Evolutionary conservation across 1,284 basidiomycete genomes (phyloP), one percentile per base, ranked within the genome.

Genomic region (Trichosporon sp.): DNA sequence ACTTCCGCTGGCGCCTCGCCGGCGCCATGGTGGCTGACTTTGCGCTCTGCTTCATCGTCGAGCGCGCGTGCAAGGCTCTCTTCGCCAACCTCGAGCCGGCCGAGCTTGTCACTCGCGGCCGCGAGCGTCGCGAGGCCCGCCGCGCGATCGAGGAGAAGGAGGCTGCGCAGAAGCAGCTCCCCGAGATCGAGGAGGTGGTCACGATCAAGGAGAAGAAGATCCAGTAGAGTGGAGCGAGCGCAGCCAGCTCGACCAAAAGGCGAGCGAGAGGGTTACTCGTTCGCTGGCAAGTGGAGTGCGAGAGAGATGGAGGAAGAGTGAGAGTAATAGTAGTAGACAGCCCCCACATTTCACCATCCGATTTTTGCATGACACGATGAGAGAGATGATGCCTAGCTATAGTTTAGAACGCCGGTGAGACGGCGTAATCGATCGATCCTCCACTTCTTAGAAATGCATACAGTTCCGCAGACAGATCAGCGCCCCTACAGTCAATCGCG

Each of bases 71-170:
- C 87, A 98, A 98, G 85, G 84, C 86, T 65, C 81, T 97, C 37
- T 98, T 98, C 83, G 94, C 95, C 4, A 90, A 94, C 78, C 86
- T 96, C 32, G 90, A 94, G 80, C 94, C 96, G 0, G 92, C 91
- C 79, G 85, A 88, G 72, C 89, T 98, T 87, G 88, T 98, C 70
- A 94, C 92, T 0, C 88, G 91, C 10, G 94, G 94, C 7, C 86
- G 91, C 51, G 92, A 93, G 76, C 86, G 94, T 51, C 86, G 92
- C 71, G 87, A 88, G 75, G 80, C 81, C 74, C 77, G 87, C 16
- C 79, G 87, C 38, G 80, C 76, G 7, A 75, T 78, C 65, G 84
- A 85, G 75, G 81, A 78, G 70, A 31, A 65, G 43, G 61, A 67
- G 38, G 68, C 73, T 63, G 68, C 65, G 21, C 63, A 56, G 4